Base-by-base conservation (phyloP, 768 basidiomycete genomes). In the Favolaschia claudopus region DNA sequence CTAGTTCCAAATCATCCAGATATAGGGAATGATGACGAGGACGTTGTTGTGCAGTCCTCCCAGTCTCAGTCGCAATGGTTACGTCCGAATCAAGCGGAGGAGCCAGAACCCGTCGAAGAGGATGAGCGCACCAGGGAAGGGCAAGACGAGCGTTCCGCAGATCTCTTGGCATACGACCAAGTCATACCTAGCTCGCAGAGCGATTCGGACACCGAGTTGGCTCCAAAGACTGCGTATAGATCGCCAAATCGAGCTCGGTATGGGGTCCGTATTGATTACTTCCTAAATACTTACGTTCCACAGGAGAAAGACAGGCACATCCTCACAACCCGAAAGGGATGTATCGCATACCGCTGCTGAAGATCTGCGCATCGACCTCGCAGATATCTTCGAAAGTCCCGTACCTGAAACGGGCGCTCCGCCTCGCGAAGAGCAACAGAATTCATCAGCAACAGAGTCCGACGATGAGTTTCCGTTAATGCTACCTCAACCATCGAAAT, bases 111-210 rank as follows among this genome's bases (percentile, higher is more conserved):
- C n/a, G n/a, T n/a, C n/a, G n/a, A n/a, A n/a, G n/a, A n/a, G n/a
- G n/a, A n/a, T n/a, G n/a, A n/a, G n/a, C n/a, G n/a, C n/a, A n/a
- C n/a, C n/a, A n/a, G n/a, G n/a, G n/a, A n/a, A n/a, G n/a, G n/a
- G n/a, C n/a, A n/a, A n/a, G n/a, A n/a, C n/a, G n/a, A n/a, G n/a
- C n/a, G n/a, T n/a, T n/a, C 24, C 39, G 43, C 17, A 13, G 55
- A 43, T 22, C 44, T 14, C 24, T 54, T 50, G 34, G 29, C 19
- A 14, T n/a, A n/a, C n/a, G 67, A 68, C 14, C 76, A 78, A 45
- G 47, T 71, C 9, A 69, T 82, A n/a, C 79, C 77, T 15, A 83
- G 79, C 54, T 83, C 81, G 29, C 82, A 82, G 58, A 78, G 73
- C 55, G 77, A 80, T 42, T 60, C 58, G 45, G 81, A 83, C 58